Evolutionary conservation across 2,329 filamentous ascomycete species (phyloP).

Genomic region (Talaromyces albobiverticillius): DNA sequence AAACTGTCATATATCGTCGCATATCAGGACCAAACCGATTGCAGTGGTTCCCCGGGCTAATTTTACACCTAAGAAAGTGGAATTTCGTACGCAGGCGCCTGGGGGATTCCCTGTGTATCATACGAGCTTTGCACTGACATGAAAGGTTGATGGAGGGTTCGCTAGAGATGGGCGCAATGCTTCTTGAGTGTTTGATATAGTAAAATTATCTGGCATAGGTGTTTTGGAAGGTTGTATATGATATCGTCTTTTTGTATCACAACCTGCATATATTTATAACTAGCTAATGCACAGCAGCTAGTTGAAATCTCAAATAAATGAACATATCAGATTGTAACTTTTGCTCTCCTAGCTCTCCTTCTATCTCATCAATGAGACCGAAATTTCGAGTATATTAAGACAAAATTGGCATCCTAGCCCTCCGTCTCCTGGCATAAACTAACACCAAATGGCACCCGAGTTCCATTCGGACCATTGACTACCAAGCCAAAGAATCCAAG

Average conservation of each 20-base stretch:
- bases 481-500: constrained; percentile 31
- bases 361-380: no score
- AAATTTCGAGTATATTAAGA: no score
- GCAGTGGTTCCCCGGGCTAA: constrained; percentile 24
- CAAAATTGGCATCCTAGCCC: no score
- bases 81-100: constrained; percentile 21
- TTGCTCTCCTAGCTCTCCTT: no score
- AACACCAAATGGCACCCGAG: background rate
- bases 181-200: no score
- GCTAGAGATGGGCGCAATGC: no score
- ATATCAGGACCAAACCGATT: constrained; percentile 19
- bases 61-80: constrained; percentile 22
- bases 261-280: no score
- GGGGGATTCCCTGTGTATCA: constrained; percentile 24
- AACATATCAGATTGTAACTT: no score
- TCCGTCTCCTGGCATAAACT: background rate
- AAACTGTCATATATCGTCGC: constrained; percentile 21
- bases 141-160: no score
- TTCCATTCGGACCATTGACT: constrained; percentile 23
- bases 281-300: no score
- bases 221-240: background rate
- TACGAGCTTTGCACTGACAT: constrained; percentile 23
- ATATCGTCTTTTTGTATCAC: background rate
- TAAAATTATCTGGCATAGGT: no score
- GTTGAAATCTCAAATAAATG: no score